Evolutionary conservation across 2,329 filamentous ascomycete genomes (phyloP).

Genomic region (Alternaria gansuensis): DNA sequence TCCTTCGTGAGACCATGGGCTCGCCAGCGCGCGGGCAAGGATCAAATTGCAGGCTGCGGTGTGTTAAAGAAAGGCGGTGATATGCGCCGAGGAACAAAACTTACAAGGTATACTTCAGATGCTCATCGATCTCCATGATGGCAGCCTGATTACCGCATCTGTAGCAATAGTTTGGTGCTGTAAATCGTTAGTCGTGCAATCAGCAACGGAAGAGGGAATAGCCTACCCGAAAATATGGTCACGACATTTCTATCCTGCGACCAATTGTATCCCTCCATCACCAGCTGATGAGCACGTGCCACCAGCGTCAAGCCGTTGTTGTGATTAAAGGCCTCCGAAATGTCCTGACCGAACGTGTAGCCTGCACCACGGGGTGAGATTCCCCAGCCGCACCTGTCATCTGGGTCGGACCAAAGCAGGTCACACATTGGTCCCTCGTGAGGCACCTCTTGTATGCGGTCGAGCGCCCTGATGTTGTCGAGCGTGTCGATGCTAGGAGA

Average conservation of each 20-base stretch:
- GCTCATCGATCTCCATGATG: conserved; percentile 99
- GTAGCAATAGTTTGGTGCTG: conserved; percentile 84
- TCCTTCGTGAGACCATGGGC: conserved; percentile 95
- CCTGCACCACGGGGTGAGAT: conserved; percentile 94
- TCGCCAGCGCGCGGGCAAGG: conserved; percentile 96
- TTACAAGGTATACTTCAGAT: conserved; percentile 99
- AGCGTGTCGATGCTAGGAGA: conserved; percentile 77
- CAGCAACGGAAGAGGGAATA: not conserved
- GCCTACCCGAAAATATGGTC: conserved; percentile 86
- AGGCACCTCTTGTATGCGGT: conserved; percentile 72
- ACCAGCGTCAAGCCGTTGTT: conserved; percentile 98
- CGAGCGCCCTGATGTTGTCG: conserved; percentile 69
- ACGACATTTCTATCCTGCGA: conserved; percentile 98
- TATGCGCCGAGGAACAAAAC: conserved; percentile 54
- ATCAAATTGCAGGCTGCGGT: conserved; percentile 93
- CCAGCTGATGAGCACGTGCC: conserved; percentile 94
- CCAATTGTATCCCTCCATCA: conserved; percentile 99
- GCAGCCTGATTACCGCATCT: conserved; percentile 98
- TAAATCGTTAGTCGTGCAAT: conserved; percentile 39
- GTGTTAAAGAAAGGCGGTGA: conserved; percentile 32
- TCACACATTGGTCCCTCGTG: conserved; percentile 82
- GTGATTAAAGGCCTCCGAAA: conserved; percentile 98
- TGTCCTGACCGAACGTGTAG: conserved; percentile 96
- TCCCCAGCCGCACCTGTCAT: conserved; percentile 95
- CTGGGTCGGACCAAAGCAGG: conserved; percentile 85